Conservation (phyloP, 2,329 filamentous ascomycete species). For the Pleoardoris graminearum region DNA sequence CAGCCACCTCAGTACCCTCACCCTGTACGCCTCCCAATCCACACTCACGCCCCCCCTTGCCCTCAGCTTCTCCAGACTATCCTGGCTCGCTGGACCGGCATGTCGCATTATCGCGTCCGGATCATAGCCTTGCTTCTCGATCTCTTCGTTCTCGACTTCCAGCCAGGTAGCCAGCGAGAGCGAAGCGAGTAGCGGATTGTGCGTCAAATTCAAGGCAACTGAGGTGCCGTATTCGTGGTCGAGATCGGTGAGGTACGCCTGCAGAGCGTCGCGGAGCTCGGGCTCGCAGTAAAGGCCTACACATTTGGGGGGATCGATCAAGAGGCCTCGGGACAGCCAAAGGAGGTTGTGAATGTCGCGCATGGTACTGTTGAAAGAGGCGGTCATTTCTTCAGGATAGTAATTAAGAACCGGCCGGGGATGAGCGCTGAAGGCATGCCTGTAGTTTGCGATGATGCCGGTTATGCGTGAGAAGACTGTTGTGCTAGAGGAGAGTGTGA, state of each 20-base stretch:
- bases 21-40: slow-evolving; percentile 73
- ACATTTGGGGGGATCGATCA: slow-evolving; percentile 54
- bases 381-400: slow-evolving; percentile 41
- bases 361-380: slow-evolving; percentile 77
- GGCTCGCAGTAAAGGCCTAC: slow-evolving; percentile 56
- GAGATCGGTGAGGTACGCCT: slow-evolving; percentile 47
- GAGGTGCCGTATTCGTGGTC: slow-evolving; percentile 46
- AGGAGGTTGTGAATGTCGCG: slow-evolving; percentile 86
- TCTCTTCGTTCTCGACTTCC: slow-evolving; percentile 52
- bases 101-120: slow-evolving; percentile 34
- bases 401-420: slow-evolving; percentile 49
- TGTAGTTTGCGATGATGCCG: slow-evolving; percentile 71
- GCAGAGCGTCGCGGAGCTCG: slow-evolving; percentile 50
- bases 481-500: slow-evolving; percentile 68
- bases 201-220: slow-evolving; percentile 52
- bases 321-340: slow-evolving; percentile 76
- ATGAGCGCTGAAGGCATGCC: slow-evolving; percentile 70
- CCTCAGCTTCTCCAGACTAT: slow-evolving; percentile 64
- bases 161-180: slow-evolving; percentile 54
- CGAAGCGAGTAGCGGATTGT: slow-evolving; percentile 51
- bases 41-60: slow-evolving; percentile 67
- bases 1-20: slow-evolving; percentile 71
- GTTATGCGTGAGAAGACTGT: slow-evolving; percentile 70
- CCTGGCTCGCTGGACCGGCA: slow-evolving; percentile 66
- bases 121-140: slow-evolving; percentile 29